Evolutionary conservation across 345 rosid species (phyloP), one percentile per base, ranked within the genome.

Genomic region (Eutrema heterophyllum): DNA sequence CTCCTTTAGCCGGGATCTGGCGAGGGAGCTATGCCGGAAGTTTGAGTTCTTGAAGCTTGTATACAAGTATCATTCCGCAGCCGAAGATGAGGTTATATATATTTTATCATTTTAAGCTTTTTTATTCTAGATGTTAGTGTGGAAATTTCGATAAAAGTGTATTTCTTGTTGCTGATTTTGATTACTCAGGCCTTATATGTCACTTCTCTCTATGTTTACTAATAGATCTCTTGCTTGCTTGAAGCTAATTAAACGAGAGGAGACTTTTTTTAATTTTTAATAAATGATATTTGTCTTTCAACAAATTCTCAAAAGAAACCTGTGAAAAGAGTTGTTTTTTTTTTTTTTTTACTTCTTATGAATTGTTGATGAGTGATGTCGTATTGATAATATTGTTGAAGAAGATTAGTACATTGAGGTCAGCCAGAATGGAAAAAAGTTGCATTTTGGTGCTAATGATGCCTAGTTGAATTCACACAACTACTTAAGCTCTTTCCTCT

Each of bases 21-120:
- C 63, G 27, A 32, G 8, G 38, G 87, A 81, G 79, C 88, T 90
- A 5, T 65, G 44, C 21, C 76, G 78, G 39, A 78, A 87, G 71
- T 84, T 92, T 44, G 83, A 86, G 71, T 92, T 92, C 45, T 63
- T 92, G 56, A 87, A 84, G 76, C 90, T 88, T 71, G 89, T 83
- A 0, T 77, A 82, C 8, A 79, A 84, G 74, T 88, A 88, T 81
- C 96, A 90, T 62, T 51, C 79, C 50, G 85, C 88, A 21, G 87
- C 86, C 24, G 93, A 92, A 80, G 96, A 92, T 39, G 95, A 87
- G 95, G 98, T 92, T 51, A 53, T 13, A 0, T 21, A 21, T 21
- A 21, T 21, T 21, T 21, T 21, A 21, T 0, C 24, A 21, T 21
- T 21, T 21, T 1, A 21, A 21, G 1, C 2, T 21, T 21, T 21